A percentile compares a stretch with the other conserved stretches of the same genome.
phyloP scores from a whole-genome alignment of 2,329 filamentous ascomycete genomes.

The Claviceps purpurea region DNA sequence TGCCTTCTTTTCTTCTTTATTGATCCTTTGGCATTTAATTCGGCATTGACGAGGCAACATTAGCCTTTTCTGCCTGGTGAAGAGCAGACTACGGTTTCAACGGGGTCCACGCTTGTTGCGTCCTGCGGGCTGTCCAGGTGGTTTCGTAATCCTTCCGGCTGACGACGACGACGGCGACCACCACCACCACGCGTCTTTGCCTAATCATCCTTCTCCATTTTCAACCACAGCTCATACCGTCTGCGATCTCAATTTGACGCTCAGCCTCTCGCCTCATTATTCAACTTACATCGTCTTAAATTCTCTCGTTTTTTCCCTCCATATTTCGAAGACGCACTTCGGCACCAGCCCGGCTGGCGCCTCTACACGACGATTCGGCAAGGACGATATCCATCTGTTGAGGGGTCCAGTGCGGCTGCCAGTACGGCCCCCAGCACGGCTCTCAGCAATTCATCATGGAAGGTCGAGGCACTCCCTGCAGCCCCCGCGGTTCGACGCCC shows the following conservation, averaged over 20 bases:
- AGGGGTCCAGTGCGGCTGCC: not conserved
- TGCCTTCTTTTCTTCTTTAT: no score
- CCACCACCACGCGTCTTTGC: slow-evolving; percentile 1
- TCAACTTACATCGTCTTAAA: not conserved
- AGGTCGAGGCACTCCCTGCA: slow-evolving; percentile 22
- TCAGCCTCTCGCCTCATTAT: not conserved
- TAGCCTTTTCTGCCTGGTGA: no score
- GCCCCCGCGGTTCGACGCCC: slow-evolving; percentile 14
- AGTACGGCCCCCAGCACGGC: no score
- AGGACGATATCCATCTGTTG: not conserved
- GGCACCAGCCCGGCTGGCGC: not conserved
- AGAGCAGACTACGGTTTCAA: no score
- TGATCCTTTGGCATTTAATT: no score
- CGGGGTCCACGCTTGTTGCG: not conserved
- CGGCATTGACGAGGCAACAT: no score
- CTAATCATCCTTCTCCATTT: no score
- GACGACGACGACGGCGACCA: slow-evolving; percentile 5
- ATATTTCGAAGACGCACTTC: not conserved
- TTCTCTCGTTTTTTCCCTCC: not conserved
- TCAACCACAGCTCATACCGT: no score
- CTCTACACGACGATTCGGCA: not conserved
- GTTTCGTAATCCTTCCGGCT: slow-evolving; percentile 6
- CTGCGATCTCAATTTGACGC: no score
- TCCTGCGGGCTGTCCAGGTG: not conserved
- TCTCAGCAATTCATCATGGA: slow-evolving; percentile 19